A percentile compares a stretch with the other conserved stretches of the same genome.
These are phyloP conservation scores for Laguncularia racemosa DNA, from an alignment of 345 rosid genomes.

Conservation along the genomic window DNA sequence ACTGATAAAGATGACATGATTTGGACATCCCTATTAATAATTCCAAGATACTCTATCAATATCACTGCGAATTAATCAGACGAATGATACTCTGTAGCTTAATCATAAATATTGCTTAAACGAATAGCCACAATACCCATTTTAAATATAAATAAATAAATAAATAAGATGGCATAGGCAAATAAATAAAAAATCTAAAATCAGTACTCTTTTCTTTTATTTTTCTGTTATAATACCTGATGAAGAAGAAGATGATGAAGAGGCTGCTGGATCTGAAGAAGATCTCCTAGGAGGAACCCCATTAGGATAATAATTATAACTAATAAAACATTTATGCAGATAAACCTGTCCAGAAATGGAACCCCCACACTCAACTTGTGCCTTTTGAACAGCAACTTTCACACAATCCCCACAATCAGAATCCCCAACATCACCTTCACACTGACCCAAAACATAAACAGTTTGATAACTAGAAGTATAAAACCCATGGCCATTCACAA, in stretches of 20 bases:
- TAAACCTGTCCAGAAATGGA: constrained; percentile 78
- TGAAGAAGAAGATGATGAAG: constrained; percentile 29
- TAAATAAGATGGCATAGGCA: background rate
- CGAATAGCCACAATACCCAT: too few species aligned
- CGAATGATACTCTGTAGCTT: too few species aligned
- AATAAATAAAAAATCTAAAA: background rate
- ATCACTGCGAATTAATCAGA: too few species aligned
- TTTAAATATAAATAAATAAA: background rate
- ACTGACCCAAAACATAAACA: constrained; percentile 73
- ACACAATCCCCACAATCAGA: constrained; percentile 85
- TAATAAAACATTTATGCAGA: constrained; percentile 83
- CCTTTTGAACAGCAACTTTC: constrained; percentile 64
- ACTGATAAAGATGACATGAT: too few species aligned
- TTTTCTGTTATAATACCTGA: constrained; percentile 25
- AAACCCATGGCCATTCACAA: constrained; percentile 65
- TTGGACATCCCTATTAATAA: too few species aligned
- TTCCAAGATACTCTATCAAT: too few species aligned
- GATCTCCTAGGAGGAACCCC: constrained; percentile 63
- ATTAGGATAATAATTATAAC: constrained; percentile 71
- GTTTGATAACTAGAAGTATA: constrained; percentile 60
- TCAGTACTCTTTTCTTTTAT: background rate
- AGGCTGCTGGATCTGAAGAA: constrained; percentile 30
- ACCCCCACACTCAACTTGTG: constrained; percentile 93
- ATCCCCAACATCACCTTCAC: constrained; percentile 94
- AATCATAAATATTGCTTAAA: too few species aligned